Percentiles rank a stretch among this genome's conserved stretches.
phyloP scores from a whole-genome alignment of 495 filamentous ascomycete species.

The Aspergillus panamensis region DNA sequence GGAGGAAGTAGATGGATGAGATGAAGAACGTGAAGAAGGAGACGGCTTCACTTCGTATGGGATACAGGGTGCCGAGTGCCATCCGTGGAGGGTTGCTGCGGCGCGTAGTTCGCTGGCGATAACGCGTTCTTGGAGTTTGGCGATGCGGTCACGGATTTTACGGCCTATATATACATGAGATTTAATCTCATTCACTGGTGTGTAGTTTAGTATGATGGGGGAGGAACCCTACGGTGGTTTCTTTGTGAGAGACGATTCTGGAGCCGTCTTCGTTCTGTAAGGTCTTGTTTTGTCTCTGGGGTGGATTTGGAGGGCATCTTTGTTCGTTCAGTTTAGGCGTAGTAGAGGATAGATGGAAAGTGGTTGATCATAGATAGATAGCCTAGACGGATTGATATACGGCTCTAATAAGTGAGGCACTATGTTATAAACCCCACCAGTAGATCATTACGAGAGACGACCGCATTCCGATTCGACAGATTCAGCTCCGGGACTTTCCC shows the following conservation, averaged over 20 bases:
- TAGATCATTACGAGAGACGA: background rate
- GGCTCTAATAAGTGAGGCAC: background rate
- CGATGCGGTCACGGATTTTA: constrained; percentile 42
- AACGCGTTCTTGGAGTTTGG: constrained; percentile 43
- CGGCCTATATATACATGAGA: constrained; percentile 26
- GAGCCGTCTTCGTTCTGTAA: constrained; percentile 24
- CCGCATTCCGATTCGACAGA: background rate
- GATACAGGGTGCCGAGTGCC: constrained; percentile 18
- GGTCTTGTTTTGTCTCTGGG: constrained; percentile 15
- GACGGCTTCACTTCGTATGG: constrained; percentile 15
- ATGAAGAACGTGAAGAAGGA: constrained; percentile 7
- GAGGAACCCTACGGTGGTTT: constrained; percentile 30
- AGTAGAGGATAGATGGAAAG: background rate
- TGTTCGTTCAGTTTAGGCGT: background rate
- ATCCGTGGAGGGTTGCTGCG: constrained; percentile 32
- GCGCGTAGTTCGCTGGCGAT: constrained; percentile 41
- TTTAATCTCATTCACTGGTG: background rate
- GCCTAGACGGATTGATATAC: background rate
- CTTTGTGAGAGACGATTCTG: constrained; percentile 27
- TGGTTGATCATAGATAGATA: background rate
- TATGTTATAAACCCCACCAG: background rate
- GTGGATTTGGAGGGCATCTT: background rate
- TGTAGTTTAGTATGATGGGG: background rate
- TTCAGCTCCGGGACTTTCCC: background rate
- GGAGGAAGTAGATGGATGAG: background rate